Evolutionary conservation across 2,329 filamentous ascomycete species (phyloP), one percentile per base, ranked within the genome.

Genomic region (Niveomyces coronatus): DNA sequence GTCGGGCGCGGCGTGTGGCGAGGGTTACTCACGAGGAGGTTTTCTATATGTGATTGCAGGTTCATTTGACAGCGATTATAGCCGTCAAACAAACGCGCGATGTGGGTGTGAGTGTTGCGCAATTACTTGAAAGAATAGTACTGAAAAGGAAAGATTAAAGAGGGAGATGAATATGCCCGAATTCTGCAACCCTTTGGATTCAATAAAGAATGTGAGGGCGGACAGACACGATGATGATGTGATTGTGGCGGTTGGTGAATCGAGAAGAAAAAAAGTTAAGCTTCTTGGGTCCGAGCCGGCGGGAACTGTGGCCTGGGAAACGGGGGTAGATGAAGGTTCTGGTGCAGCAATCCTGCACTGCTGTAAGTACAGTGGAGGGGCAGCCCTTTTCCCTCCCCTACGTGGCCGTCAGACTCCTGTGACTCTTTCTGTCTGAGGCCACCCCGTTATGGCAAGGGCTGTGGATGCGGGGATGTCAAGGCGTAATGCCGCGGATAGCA

Each of bases 1-100:
- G 13, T 32, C 5, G 22, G 20, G 18, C 30, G 37, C 17, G 22
- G 22, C 15, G 8, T 7, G 22, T 39, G n/a, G n/a, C 26, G 30
- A 28, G 23, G 15, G 29, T 40, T 20, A 43, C 27, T 34, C 31
- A 36, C 33, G 20, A 31, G 39, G 35, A 35, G 26, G 31, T 20
- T 35, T 15, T 35, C 29, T 36, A 31, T 17, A 37, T 26, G 40
- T 65, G 65, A 68, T 69, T 88, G 86, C 88, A 95, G 86, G 86
- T 91, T 94, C 88, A 94, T 94, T 86, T 89, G 85, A 93, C 86
- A 88, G 85, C 82, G 60, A 49, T 51, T 45, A 27, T 57, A 66
- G 80, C 79, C 84, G 85, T 72, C 86, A 91, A 93, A 82, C 71
- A 86, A 94, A 80, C 85, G 85, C 86, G 86, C 85, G 63, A 62